phyloP scores from a whole-genome alignment of 192 early-diverging fungal species.

The Coemansia sp. region DNA sequence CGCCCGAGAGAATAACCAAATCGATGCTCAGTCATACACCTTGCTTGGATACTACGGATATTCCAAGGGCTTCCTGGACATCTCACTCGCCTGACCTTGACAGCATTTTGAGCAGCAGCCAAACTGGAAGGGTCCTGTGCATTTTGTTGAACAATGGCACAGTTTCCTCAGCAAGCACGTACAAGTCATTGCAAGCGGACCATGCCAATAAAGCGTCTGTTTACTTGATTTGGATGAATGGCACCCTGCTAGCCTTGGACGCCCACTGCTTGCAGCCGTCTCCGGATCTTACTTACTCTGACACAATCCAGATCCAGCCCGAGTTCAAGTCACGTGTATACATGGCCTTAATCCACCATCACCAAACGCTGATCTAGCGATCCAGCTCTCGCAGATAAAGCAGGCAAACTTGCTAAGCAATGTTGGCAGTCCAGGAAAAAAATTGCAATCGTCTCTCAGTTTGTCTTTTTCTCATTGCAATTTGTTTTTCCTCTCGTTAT shows the following conservation, averaged over 20 bases:
- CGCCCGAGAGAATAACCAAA: not conserved
- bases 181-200: not conserved
- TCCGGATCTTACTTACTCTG: not conserved
- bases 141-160: constrained; percentile 2
- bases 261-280: not conserved
- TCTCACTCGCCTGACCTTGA: constrained; percentile 5
- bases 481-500: constrained; percentile 5
- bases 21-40: not conserved
- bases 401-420: not conserved
- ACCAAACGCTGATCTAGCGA: not conserved
- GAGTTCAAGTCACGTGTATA: not conserved
- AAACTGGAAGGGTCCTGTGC: constrained; percentile 5
- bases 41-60: not conserved
- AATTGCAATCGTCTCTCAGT: not conserved
- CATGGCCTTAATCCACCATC: constrained; percentile 1
- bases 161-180: constrained; percentile 1
- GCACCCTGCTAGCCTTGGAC: not conserved
- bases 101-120: not conserved
- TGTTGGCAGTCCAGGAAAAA: not conserved
- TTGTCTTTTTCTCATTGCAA: not conserved
- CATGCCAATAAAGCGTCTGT: not conserved
- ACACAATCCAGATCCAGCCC: not conserved
- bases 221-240: not conserved
- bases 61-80: constrained; percentile 16
- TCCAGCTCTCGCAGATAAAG: not conserved